A percentile compares a stretch with the other conserved stretches of the same genome.
Conservation (phyloP, 306 rosid genomes). For the Trifolium fragiferum region DNA sequence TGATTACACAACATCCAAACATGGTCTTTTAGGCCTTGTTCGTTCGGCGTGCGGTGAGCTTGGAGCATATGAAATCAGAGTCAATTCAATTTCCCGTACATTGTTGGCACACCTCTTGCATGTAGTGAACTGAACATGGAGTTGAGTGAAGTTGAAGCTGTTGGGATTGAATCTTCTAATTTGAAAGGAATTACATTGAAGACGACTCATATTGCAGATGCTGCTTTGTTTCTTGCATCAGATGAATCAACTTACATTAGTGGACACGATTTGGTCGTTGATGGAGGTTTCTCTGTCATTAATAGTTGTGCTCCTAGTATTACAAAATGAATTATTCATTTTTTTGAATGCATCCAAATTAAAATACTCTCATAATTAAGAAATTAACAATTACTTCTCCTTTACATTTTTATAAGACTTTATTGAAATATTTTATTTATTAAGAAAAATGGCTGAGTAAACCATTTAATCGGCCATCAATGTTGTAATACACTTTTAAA, state of each 20-base stretch:
- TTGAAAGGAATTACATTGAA: conserved; percentile 70
- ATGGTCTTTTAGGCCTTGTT: conserved; percentile 65
- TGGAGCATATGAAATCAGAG: conserved; percentile 74
- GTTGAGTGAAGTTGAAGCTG: conserved; percentile 50
- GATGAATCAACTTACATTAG: conserved; percentile 71
- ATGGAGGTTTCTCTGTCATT: conserved; percentile 72
- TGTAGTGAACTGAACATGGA: conserved; percentile 46
- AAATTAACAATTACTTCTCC: too few species aligned
- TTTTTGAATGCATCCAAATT: not conserved
- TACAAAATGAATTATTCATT: not conserved
- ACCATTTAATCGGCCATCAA: too few species aligned
- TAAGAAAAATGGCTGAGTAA: too few species aligned
- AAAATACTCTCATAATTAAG: not conserved
- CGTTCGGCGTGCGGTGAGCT: conserved; percentile 64
- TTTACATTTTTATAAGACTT: too few species aligned
- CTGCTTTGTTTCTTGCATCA: conserved; percentile 76
- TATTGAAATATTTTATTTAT: too few species aligned
- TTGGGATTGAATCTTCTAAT: conserved; percentile 40
- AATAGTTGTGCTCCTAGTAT: conserved; percentile 33
- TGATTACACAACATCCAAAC: conserved; percentile 63
- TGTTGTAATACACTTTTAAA: too few species aligned
- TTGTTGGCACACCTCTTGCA: conserved; percentile 61
- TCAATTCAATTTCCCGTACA: conserved; percentile 71
- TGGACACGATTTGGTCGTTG: conserved; percentile 67
- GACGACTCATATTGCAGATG: conserved; percentile 64